These are phyloP conservation scores for Blastobotrys proliferans DNA, from an alignment of 1,139 yeast species.

Conservation along the genomic window DNA sequence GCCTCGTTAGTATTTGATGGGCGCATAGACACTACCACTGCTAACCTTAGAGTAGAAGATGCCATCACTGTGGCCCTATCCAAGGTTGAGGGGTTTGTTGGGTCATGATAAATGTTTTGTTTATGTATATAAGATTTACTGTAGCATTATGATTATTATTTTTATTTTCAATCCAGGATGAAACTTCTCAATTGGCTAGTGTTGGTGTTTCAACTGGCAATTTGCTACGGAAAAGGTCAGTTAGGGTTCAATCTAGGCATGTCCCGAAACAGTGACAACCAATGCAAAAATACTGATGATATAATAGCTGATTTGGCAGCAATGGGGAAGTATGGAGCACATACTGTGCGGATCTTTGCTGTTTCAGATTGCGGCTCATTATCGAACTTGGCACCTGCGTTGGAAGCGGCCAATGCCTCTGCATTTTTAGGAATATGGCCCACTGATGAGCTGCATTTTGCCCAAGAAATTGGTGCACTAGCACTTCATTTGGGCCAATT, in stretches of 20 bases:
- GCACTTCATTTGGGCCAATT: conserved; percentile 63
- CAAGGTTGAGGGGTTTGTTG: conserved; percentile 27
- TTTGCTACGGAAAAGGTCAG: conserved; percentile 18
- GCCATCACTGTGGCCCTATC: conserved; percentile 61
- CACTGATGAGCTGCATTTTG: conserved; percentile 68
- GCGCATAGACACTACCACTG: conserved; percentile 45
- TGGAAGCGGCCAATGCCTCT: conserved; percentile 68
- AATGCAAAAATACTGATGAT: conserved; percentile 55
- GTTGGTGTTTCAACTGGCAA: neutral
- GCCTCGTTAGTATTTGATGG: conserved; percentile 69
- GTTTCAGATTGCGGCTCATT: conserved; percentile 86
- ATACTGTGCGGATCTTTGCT: conserved; percentile 74
- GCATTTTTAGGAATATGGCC: conserved; percentile 89
- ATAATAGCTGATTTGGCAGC: conserved; percentile 59
- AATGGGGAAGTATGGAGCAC: conserved; percentile 49
- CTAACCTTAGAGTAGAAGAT: conserved; percentile 60
- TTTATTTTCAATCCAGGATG: neutral
- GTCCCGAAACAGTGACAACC: conserved; percentile 47
- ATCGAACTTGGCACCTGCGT: conserved; percentile 79
- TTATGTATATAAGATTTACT: neutral
- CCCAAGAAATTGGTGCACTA: conserved; percentile 67
- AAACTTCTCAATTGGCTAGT: neutral
- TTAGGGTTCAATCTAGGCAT: conserved; percentile 81
- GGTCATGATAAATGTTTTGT: neutral
- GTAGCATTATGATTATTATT: neutral